Evolutionary conservation across 768 basidiomycete genomes (phyloP), one percentile per base, ranked within the genome.

Genomic region (Boletus patriciae): DNA sequence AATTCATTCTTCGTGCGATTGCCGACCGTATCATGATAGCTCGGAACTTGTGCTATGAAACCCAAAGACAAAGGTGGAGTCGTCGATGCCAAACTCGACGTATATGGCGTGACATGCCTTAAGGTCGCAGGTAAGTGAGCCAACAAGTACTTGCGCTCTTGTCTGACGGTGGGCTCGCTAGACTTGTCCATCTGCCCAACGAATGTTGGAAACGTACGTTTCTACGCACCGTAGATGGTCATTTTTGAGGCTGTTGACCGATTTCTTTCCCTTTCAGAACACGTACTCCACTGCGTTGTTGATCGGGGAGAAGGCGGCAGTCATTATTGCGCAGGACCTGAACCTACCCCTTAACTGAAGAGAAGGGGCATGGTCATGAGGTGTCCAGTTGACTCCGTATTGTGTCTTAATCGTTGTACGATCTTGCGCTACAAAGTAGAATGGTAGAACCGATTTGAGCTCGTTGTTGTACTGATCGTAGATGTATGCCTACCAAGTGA

Each of bases 231-330:
- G 38, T 40, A 3, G 11, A 38, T 9, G n/a, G 11, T 12, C 12
- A 41, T 16, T 10, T 7, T 41, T 16, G 31, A 18, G 25, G 5
- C 5, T 11, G n/a, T 25, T 27, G 3, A 42, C 46, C 27, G 29
- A 45, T 4, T 4, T 42, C 2, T 47, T 33, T 6, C 13, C 36
- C 13, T 13, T 7, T 18, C 16, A 63, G 62, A 63, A 63, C 18
- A 63, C 54, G 4, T 44, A 63, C 25, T 63, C 54, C 3, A 62
- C 61, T 18, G 57, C 61, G n/a, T 51, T 63, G 45, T 15, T 63
- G 47, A 36, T 63, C 21, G 62, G 61, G 4, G 62, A 63, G 51
- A 62, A 63, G 38, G 62, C 61, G 6, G 61, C 62, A 4, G 33
- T 15, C 3, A 63, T 62, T 10, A 62, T 63, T 27, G 50, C 57